A percentile compares a stretch with the other conserved stretches of the same genome.
Conservation (phyloP, 2,329 filamentous ascomycete species). For the Phoma sp. region DNA sequence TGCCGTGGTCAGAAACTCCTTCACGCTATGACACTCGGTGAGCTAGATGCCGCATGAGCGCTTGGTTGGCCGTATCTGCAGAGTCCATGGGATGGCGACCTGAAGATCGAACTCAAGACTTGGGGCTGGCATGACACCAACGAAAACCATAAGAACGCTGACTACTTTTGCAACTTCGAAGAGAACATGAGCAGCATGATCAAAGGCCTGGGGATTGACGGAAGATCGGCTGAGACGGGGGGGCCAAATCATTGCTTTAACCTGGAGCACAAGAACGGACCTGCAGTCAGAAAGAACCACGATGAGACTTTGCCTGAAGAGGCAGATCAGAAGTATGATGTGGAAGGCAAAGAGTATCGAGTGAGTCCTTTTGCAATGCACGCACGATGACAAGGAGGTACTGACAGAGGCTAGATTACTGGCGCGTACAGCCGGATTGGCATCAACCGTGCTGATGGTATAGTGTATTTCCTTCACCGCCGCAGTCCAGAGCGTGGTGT, state of each 20-base stretch:
- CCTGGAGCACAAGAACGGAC: conserved; percentile 7
- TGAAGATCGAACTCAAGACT: conserved; percentile 9
- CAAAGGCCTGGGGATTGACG: conserved; percentile 6
- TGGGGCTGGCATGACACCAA: conserved; percentile 16
- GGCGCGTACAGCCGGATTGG: conserved; percentile 3
- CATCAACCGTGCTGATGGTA: conserved; percentile 15
- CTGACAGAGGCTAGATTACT: conserved; percentile 5
- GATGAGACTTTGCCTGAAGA: conserved; percentile 1
- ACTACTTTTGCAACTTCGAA: conserved; percentile 10
- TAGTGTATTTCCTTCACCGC: conserved; percentile 17
- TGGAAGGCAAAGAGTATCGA: conserved; percentile 6
- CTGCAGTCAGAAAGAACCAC: neutral
- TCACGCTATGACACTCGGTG: conserved; percentile 15
- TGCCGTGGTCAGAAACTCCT: conserved; percentile 14
- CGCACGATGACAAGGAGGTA: neutral
- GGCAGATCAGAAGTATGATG: conserved; percentile 10
- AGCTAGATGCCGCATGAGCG: conserved; percentile 4
- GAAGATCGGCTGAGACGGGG: neutral
- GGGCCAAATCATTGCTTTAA: conserved; percentile 17
- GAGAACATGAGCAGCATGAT: conserved; percentile 4
- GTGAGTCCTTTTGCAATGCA: neutral
- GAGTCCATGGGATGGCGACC: conserved; percentile 13
- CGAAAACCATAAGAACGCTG: neutral
- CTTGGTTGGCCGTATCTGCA: conserved; percentile 6
- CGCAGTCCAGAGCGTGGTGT: conserved; percentile 1